phyloP scores from a whole-genome alignment of 768 basidiomycete species.

The Paxillus involutus region DNA sequence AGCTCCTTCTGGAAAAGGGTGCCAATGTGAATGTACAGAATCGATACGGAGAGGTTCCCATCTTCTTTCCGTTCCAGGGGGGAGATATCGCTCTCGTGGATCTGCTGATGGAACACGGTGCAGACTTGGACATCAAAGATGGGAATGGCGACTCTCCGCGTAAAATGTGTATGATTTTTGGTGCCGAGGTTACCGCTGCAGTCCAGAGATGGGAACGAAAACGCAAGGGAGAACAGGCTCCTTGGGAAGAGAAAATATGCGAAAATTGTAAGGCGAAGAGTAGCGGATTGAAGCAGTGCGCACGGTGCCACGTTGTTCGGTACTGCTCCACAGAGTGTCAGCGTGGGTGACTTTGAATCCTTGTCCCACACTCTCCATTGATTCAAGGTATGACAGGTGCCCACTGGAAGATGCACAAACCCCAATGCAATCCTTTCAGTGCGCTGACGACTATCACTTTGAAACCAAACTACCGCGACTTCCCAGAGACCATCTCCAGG shows the following conservation, averaged over 20 bases:
- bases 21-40: conserved; percentile 51
- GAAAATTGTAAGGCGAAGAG: conserved; percentile 34
- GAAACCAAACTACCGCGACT: conserved; percentile 40
- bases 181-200: conserved; percentile 44
- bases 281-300: conserved; percentile 41
- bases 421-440: conserved; percentile 45
- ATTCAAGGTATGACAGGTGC: conserved; percentile 30
- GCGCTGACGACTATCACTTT: conserved; percentile 43
- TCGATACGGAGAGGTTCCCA: conserved; percentile 46
- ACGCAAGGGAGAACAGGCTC: conserved; percentile 42
- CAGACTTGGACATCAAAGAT: conserved; percentile 41
- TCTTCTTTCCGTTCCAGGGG: conserved; percentile 36
- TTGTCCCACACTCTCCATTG: not conserved
- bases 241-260: conserved; percentile 44
- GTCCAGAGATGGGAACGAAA: conserved; percentile 48
- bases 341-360: conserved; percentile 34
- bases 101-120: conserved; percentile 49
- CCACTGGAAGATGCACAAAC: conserved; percentile 52
- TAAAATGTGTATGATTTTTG: conserved; percentile 32
- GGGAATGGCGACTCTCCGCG: conserved; percentile 39
- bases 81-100: conserved; percentile 37
- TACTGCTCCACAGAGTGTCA: conserved; percentile 61
- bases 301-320: conserved; percentile 41
- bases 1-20: conserved; percentile 42
- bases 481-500: conserved; percentile 19